A percentile compares a stretch with the other conserved stretches of the same genome.
Evolutionary conservation across 352 stramenopile genomes (phyloP).

Genomic region (Blastocystis sp.): DNA sequence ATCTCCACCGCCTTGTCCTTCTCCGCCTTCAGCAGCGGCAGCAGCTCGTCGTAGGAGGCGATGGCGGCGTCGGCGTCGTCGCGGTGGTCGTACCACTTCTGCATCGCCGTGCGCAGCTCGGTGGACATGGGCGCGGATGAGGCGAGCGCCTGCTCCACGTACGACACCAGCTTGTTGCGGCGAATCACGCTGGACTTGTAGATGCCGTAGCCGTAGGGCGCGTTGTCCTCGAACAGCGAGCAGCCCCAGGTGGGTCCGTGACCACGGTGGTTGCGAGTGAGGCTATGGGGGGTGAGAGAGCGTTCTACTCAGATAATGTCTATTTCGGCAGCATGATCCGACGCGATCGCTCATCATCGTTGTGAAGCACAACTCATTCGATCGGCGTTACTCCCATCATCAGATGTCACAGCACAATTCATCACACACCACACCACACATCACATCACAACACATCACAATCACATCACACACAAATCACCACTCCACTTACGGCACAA

Average conservation of each 20-base stretch:
- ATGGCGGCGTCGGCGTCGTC: conserved; percentile 79
- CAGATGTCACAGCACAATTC: too few relatives aligned
- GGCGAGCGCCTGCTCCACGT: conserved; percentile 76
- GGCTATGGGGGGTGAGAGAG: too few relatives aligned
- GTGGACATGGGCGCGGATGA: conserved; percentile 61
- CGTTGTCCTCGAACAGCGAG: conserved; percentile 80
- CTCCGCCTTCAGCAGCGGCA: conserved; percentile 64
- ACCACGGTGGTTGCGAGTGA: conserved; percentile 75
- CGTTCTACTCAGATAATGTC: too few relatives aligned
- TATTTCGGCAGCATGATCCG: too few relatives aligned
- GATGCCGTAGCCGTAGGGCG: conserved; percentile 76
- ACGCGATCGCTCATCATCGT: too few relatives aligned
- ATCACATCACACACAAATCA: too few relatives aligned
- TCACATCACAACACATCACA: too few relatives aligned
- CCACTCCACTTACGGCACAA: too few relatives aligned
- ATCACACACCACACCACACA: too few relatives aligned
- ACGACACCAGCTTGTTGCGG: conserved; percentile 76
- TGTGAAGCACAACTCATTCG: too few relatives aligned
- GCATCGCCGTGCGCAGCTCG: conserved; percentile 77
- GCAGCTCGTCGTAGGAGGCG: conserved; percentile 76
- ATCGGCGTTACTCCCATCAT: too few relatives aligned
- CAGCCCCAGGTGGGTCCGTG: conserved; percentile 77
- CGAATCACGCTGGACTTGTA: conserved; percentile 77
- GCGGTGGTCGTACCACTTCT: conserved; percentile 79
- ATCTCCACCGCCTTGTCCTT: conserved; percentile 75